These are phyloP conservation scores for Byssochlamys sp. DNA, from an alignment of 2,329 filamentous ascomycete genomes.

Conservation along the genomic window DNA sequence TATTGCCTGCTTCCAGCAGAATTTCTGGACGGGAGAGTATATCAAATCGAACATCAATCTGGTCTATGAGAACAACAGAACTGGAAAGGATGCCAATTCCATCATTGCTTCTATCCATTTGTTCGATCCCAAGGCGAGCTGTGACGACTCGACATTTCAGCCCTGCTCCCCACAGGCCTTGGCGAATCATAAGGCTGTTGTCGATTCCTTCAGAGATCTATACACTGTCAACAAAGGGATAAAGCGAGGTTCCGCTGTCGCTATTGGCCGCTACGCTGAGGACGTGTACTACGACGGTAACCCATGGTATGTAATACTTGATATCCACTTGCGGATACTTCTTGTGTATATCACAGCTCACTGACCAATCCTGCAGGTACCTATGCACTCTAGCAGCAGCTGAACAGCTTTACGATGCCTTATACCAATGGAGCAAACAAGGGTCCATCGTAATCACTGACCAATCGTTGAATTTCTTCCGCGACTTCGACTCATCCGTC, in stretches of 20 bases:
- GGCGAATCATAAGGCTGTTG: slow-evolving; percentile 65
- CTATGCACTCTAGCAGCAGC: slow-evolving; percentile 66
- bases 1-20: slow-evolving; percentile 63
- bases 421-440: slow-evolving; percentile 59
- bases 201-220: slow-evolving; percentile 63
- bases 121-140: slow-evolving; percentile 25
- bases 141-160: slow-evolving; percentile 55
- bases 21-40: slow-evolving; percentile 59
- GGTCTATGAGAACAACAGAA: slow-evolving; percentile 50
- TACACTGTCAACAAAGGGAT: slow-evolving; percentile 47
- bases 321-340: not conserved
- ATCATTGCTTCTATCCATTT: slow-evolving; percentile 43
- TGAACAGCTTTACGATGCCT: slow-evolving; percentile 67
- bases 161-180: slow-evolving; percentile 61
- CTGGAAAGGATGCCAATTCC: slow-evolving; percentile 63
- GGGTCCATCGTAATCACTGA: slow-evolving; percentile 56
- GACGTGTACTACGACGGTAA: slow-evolving; percentile 70
- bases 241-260: slow-evolving; percentile 22
- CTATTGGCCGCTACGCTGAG: slow-evolving; percentile 56
- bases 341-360: not conserved
- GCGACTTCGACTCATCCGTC: slow-evolving; percentile 50
- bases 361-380: slow-evolving; percentile 29
- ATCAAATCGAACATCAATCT: slow-evolving; percentile 56
- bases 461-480: slow-evolving; percentile 62
- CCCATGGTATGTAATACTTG: slow-evolving; percentile 48